Conservation (phyloP, 768 basidiomycete species). For the Arthromyces matolae region DNA sequence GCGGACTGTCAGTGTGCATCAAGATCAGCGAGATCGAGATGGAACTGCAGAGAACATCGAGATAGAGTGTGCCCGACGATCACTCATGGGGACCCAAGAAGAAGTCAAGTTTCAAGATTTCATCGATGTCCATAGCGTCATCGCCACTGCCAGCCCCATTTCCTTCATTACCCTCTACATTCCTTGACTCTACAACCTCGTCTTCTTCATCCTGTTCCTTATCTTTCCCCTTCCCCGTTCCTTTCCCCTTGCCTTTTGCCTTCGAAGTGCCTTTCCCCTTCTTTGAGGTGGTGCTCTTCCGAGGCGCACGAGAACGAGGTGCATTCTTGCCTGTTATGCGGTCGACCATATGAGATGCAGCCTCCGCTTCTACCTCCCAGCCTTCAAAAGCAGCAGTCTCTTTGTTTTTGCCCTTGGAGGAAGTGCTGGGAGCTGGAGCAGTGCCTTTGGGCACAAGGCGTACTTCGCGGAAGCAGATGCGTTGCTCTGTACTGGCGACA, state of each 20-base stretch:
- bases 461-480: conserved; percentile 73
- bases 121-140: no score
- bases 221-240: conserved; percentile 2
- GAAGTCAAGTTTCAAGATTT: no score
- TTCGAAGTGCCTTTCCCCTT: neutral
- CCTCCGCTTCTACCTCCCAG: conserved; percentile 6
- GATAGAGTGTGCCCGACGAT: no score
- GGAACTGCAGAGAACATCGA: no score
- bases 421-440: neutral
- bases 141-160: no score
- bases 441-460: conserved; percentile 44
- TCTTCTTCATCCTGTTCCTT: conserved; percentile 8
- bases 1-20: no score
- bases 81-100: no score
- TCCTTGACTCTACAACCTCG: no score
- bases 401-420: neutral
- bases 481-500: conserved; percentile 59
- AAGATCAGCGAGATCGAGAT: no score
- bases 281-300: neutral
- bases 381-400: conserved; percentile 3
- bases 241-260: neutral
- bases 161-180: no score
- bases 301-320: conserved; percentile 8
- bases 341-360: conserved; percentile 16
- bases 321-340: conserved; percentile 27